Percentiles rank a stretch among this genome's conserved stretches.
Evolutionary conservation across 2,329 filamentous ascomycete genomes (phyloP).

Genomic region (Verticillium dahliae): DNA sequence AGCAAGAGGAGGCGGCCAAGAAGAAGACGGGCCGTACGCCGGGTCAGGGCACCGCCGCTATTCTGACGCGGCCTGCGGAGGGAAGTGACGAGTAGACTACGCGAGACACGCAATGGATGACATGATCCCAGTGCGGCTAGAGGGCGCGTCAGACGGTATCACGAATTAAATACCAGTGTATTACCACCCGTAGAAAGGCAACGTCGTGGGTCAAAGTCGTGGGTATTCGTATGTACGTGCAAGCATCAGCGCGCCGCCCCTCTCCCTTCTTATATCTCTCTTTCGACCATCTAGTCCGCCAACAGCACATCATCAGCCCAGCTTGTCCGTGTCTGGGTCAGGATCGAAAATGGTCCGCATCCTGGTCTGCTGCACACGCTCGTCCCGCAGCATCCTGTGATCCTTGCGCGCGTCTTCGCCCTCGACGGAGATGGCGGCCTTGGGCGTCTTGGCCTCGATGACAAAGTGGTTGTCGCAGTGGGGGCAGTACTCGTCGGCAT

Average conservation of each 20-base stretch:
- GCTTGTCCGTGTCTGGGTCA: slow-evolving; percentile 64
- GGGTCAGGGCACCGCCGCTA: slow-evolving; percentile 64
- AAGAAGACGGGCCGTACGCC: slow-evolving; percentile 80
- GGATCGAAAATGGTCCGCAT: slow-evolving; percentile 68
- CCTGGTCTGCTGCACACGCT: slow-evolving; percentile 57
- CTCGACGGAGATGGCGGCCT: slow-evolving; percentile 79
- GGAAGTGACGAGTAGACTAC: slow-evolving; percentile 22
- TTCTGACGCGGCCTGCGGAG: slow-evolving; percentile 53
- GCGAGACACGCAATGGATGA: not conserved
- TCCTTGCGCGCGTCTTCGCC: slow-evolving; percentile 85
- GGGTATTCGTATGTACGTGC: slow-evolving; percentile 2
- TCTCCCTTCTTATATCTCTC: slow-evolving; percentile 6
- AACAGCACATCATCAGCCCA: slow-evolving; percentile 50
- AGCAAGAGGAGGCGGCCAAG: slow-evolving; percentile 96
- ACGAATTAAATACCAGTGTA: slow-evolving; percentile 23
- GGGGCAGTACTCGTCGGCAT: slow-evolving; percentile 97
- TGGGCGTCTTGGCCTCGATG: slow-evolving; percentile 78
- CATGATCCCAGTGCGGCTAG: slow-evolving; percentile 2
- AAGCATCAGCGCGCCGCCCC: not conserved
- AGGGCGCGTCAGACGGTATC: slow-evolving; percentile 11
- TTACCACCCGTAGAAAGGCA: slow-evolving; percentile 25
- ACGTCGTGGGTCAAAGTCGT: not conserved
- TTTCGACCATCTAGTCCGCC: not conserved
- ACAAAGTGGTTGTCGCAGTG: slow-evolving; percentile 99
- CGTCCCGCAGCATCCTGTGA: slow-evolving; percentile 87